phyloP scores from a whole-genome alignment of 2,329 filamentous ascomycete genomes.

The Hypomyces rosellus region DNA sequence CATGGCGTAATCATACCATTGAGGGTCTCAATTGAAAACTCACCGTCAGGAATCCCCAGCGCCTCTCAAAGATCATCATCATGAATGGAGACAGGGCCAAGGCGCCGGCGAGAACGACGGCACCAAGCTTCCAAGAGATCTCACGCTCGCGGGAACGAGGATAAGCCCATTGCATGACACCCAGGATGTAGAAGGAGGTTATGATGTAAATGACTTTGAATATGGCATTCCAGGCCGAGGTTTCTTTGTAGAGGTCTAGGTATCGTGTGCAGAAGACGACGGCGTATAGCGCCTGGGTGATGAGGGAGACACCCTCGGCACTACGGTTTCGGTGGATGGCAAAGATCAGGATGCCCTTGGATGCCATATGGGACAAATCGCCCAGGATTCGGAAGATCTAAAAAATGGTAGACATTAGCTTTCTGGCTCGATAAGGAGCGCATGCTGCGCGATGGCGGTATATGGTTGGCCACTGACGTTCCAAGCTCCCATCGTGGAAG shows the following conservation, averaged over 20 bases:
- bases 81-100: conserved; percentile 64
- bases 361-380: conserved; percentile 77
- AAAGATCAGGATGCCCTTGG: conserved; percentile 86
- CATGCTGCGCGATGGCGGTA: background rate
- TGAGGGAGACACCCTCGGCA: conserved; percentile 85
- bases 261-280: conserved; percentile 83
- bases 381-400: conserved; percentile 69
- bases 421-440: background rate
- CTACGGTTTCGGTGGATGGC: conserved; percentile 84
- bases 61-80: conserved; percentile 58
- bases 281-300: conserved; percentile 84
- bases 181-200: conserved; percentile 80
- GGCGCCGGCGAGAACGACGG: conserved; percentile 59
- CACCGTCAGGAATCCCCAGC: conserved; percentile 47
- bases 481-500: conserved; percentile 33
- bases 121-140: conserved; percentile 86
- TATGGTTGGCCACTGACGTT: conserved; percentile 26
- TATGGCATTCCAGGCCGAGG: conserved; percentile 61
- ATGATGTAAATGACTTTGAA: conserved; percentile 88
- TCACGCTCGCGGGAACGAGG: conserved; percentile 85
- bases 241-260: conserved; percentile 66
- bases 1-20: background rate
- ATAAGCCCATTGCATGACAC: conserved; percentile 78
- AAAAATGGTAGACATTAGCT: background rate
- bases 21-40: conserved; percentile 16